A percentile compares a stretch with the other conserved stretches of the same genome.
Conservation (phyloP, 129 eudicot species). For the Helianthus tuberosus region DNA sequence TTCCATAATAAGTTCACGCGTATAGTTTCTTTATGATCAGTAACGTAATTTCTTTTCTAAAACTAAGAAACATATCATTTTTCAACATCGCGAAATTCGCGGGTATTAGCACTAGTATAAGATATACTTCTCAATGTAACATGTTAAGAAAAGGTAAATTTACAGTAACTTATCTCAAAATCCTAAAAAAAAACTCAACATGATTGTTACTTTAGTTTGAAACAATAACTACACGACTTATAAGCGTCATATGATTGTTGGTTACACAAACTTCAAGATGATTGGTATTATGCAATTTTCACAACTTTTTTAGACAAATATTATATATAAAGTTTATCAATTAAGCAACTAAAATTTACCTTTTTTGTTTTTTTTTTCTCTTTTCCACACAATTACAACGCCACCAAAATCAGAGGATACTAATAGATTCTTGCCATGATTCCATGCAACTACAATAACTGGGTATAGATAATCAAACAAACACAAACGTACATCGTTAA, state of each 20-base stretch:
- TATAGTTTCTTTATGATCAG: no score
- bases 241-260: no score
- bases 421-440: slow-evolving; percentile 88
- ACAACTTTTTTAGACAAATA: neutral
- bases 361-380: slow-evolving; percentile 65
- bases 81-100: no score
- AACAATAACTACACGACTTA: no score
- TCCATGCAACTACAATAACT: slow-evolving; percentile 93
- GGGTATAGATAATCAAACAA: no score
- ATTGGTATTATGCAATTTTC: neutral
- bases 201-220: neutral
- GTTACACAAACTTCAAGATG: neutral
- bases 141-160: neutral
- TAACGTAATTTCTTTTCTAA: no score
- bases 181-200: no score
- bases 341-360: slow-evolving; percentile 2
- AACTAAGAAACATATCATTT: no score
- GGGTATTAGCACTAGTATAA: no score
- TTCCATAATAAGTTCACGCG: no score
- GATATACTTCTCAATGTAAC: neutral
- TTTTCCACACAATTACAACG: slow-evolving; percentile 96
- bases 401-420: slow-evolving; percentile 99
- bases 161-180: neutral
- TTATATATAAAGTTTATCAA: neutral
- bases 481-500: no score